Evolutionary conservation across 345 rosid species (phyloP), one percentile per base, ranked within the genome.

Genomic region (Linum trigynum): DNA sequence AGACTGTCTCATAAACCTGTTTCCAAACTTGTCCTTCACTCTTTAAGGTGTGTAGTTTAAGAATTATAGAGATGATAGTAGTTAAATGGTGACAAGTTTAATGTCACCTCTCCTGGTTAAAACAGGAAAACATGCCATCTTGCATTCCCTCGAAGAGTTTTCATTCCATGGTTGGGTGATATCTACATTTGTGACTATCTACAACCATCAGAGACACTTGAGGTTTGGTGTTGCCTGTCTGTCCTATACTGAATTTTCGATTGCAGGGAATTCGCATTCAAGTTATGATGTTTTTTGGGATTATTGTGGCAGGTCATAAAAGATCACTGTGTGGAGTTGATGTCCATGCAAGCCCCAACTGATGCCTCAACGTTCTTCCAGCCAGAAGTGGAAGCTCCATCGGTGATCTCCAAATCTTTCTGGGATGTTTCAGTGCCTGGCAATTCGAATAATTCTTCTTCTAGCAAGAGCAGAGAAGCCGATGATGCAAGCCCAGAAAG

Each of bases 241-340:
- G 53, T 48, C 45, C 32, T 23, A 23, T 23, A 23, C 32, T 23
- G 32, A 23, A 23, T 23, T 23, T 23, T 23, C 32, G 32, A 23
- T 23, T 23, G 32, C 32, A 23, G 32, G 32, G 32, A 23, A 23
- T 23, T 23, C 32, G 32, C 32, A 23, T 23, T 23, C 32, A 23
- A 23, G 32, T 23, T 23, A 23, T 23, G 32, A 23, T 64, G 55
- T n/a, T 66, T 55, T 40, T 62, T 15, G 15, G 51, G 38, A 51
- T 38, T 61, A 4, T 17, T 71, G 9, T 48, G 11, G 15, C 53
- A 92, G 98, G 88, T 86, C 50, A 50, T 90, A 68, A 88, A 86
- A 74, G 96, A 90, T 64, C 98, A 83, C 69, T 92, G 94, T 59
- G 75, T 80, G 11, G 97, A 90, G 83, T 59, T 90, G 73, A 85